Percentiles rank a stretch among this genome's conserved stretches.
These are phyloP conservation scores for Gamsiella multidivaricata DNA, from an alignment of 192 early-diverging fungal genomes.

Conservation along the genomic window DNA sequence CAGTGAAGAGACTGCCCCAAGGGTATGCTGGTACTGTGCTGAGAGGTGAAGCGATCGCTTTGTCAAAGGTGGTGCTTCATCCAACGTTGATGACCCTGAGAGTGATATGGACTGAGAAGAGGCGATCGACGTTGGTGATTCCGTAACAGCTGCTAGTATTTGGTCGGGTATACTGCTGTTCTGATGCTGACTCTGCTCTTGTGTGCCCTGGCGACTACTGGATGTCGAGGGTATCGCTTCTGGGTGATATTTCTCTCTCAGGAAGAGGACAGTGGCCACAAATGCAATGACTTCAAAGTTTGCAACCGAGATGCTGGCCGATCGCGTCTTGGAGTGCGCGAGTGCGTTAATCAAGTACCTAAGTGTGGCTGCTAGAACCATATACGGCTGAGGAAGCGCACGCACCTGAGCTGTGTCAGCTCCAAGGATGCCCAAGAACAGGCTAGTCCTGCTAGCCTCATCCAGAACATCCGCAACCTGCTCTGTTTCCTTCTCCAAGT, in stretches of 20 bases:
- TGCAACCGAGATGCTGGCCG: conserved; percentile 34
- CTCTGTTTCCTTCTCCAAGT: not conserved
- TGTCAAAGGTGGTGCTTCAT: conserved; percentile 49
- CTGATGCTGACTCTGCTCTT: not conserved
- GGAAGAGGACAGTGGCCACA: conserved; percentile 55
- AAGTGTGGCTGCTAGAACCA: conserved; percentile 48
- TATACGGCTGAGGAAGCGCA: conserved; percentile 25
- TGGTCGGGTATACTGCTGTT: conserved; percentile 23
- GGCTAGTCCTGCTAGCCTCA: conserved; percentile 34
- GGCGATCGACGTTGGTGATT: conserved; percentile 16
- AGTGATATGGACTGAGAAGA: not conserved
- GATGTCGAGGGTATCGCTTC: conserved; percentile 6
- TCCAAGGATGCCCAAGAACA: conserved; percentile 42
- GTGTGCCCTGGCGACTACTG: no score
- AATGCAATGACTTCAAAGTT: conserved; percentile 63
- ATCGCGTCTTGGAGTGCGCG: conserved; percentile 44
- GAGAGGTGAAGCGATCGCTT: conserved; percentile 57
- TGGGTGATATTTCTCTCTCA: conserved; percentile 36
- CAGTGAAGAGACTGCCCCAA: conserved; percentile 51
- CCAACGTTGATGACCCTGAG: not conserved
- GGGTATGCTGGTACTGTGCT: conserved; percentile 56
- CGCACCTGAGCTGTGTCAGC: conserved; percentile 28
- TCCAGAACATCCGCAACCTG: not conserved
- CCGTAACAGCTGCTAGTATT: not conserved
- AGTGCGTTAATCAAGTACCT: conserved; percentile 57